phyloP scores from a whole-genome alignment of 768 basidiomycete genomes.

The Termitomyces bulborhizus region DNA sequence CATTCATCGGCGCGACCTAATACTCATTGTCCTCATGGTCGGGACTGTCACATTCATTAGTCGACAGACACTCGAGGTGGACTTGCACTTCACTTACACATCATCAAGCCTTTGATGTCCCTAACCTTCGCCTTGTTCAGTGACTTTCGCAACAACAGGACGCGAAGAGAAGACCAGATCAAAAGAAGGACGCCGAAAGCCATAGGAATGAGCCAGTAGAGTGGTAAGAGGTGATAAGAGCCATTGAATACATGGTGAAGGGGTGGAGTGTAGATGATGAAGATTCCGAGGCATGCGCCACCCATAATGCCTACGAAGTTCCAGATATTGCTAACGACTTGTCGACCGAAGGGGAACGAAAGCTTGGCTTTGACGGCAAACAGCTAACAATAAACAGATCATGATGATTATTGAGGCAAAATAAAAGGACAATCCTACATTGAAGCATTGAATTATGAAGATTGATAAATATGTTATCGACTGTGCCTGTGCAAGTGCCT shows the following conservation, averaged over 20 bases:
- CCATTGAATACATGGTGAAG: slow-evolving; percentile 66
- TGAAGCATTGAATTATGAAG: slow-evolving; percentile 66
- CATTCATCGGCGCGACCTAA: slow-evolving; percentile 32
- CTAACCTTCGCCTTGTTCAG: slow-evolving; percentile 51
- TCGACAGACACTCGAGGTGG: not conserved
- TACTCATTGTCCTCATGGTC: slow-evolving; percentile 60
- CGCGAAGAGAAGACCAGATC: slow-evolving; percentile 53
- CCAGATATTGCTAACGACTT: slow-evolving; percentile 50
- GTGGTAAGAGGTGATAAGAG: slow-evolving; percentile 46
- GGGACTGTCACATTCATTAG: slow-evolving; percentile 35
- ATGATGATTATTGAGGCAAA: not conserved
- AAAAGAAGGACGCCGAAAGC: slow-evolving; percentile 54
- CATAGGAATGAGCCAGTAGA: slow-evolving; percentile 64
- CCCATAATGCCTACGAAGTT: slow-evolving; percentile 60
- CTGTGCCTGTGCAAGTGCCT: slow-evolving; percentile 56
- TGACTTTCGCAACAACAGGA: slow-evolving; percentile 49
- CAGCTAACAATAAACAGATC: slow-evolving; percentile 27
- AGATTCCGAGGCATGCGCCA: slow-evolving; percentile 59
- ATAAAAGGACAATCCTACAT: slow-evolving; percentile 29
- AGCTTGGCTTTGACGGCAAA: slow-evolving; percentile 64
- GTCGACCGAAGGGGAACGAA: slow-evolving; percentile 56
- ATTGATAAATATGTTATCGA: slow-evolving; percentile 63
- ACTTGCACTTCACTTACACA: slow-evolving; percentile 44
- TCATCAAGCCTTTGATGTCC: slow-evolving; percentile 63
- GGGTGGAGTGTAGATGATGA: slow-evolving; percentile 65